Evolutionary conservation across 306 rosid species (phyloP).

Genomic region (Fragaria nilgerrensis): DNA sequence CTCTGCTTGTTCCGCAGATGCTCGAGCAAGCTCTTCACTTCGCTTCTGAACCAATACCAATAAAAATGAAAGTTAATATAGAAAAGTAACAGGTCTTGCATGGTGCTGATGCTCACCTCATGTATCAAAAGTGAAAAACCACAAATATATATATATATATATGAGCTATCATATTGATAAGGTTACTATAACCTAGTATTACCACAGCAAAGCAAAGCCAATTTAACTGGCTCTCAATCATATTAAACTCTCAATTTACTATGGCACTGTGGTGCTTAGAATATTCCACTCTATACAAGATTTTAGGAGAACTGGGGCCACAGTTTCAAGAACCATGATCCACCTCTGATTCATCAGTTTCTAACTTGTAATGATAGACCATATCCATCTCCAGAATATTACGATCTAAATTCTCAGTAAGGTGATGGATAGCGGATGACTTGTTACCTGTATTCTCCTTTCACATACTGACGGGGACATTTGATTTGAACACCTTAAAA

Average conservation of each 20-base stretch:
- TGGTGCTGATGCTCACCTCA: neutral
- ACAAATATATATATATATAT: neutral
- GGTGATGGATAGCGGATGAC: neutral
- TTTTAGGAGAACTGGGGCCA: neutral
- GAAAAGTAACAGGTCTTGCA: conserved; percentile 16
- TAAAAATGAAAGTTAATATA: conserved; percentile 22
- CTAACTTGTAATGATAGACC: neutral
- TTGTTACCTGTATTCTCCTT: neutral
- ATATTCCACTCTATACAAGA: neutral
- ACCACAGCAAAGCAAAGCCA: conserved; percentile 6
- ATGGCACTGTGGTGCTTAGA: neutral
- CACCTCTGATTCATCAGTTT: neutral
- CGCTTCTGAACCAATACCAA: conserved; percentile 56
- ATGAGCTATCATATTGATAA: neutral
- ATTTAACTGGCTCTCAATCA: neutral
- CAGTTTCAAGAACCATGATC: neutral
- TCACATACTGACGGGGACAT: neutral
- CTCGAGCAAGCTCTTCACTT: conserved; percentile 61
- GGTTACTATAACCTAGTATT: neutral
- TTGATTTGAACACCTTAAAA: neutral
- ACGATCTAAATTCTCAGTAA: neutral
- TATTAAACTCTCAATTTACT: neutral
- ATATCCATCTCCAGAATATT: neutral
- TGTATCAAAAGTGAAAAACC: neutral
- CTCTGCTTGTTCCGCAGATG: conserved; percentile 71